Percentiles rank a stretch among this genome's conserved stretches.
Conservation (phyloP, 805 yeast species). For the Allodekkera sacchari region DNA sequence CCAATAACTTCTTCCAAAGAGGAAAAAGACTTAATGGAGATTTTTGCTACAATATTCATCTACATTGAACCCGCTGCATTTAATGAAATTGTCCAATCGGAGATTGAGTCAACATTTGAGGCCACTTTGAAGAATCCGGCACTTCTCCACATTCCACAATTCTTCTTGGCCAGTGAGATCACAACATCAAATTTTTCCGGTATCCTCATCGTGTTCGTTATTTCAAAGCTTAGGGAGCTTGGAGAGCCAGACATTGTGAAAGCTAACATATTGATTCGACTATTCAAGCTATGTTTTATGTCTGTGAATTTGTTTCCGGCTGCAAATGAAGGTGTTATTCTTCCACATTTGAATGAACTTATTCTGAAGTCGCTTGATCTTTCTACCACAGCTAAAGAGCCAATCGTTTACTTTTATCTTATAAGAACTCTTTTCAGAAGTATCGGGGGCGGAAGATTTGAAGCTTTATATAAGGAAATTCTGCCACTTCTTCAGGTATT, state of each 20-base stretch:
- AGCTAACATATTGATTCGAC: slow-evolving; percentile 72
- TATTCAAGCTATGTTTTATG: slow-evolving; percentile 92
- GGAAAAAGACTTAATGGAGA: slow-evolving; percentile 92
- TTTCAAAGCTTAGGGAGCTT: slow-evolving; percentile 61
- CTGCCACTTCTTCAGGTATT: slow-evolving; percentile 84
- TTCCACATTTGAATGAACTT: slow-evolving; percentile 81
- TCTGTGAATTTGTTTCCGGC: slow-evolving; percentile 87
- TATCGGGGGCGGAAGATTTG: slow-evolving; percentile 96
- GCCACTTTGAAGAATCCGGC: slow-evolving; percentile 80
- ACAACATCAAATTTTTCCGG: slow-evolving; percentile 91
- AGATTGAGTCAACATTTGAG: slow-evolving; percentile 68
- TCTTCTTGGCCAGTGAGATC: slow-evolving; percentile 88
- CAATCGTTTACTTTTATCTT: slow-evolving; percentile 80
- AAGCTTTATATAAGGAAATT: slow-evolving; percentile 83
- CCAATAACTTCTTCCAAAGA: slow-evolving; percentile 87
- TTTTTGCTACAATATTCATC: slow-evolving; percentile 85
- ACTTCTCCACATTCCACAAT: slow-evolving; percentile 83
- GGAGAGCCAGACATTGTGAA: slow-evolving; percentile 75
- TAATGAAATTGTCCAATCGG: slow-evolving; percentile 80
- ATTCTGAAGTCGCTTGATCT: slow-evolving; percentile 71
- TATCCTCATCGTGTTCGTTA: slow-evolving; percentile 66
- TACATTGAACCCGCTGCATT: slow-evolving; percentile 94
- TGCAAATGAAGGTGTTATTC: slow-evolving; percentile 76
- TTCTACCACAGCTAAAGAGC: slow-evolving; percentile 83
- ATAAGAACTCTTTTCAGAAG: slow-evolving; percentile 86